Base-by-base conservation (phyloP, 495 filamentous ascomycete genomes). In the Aspergillus carlsbadensis region DNA sequence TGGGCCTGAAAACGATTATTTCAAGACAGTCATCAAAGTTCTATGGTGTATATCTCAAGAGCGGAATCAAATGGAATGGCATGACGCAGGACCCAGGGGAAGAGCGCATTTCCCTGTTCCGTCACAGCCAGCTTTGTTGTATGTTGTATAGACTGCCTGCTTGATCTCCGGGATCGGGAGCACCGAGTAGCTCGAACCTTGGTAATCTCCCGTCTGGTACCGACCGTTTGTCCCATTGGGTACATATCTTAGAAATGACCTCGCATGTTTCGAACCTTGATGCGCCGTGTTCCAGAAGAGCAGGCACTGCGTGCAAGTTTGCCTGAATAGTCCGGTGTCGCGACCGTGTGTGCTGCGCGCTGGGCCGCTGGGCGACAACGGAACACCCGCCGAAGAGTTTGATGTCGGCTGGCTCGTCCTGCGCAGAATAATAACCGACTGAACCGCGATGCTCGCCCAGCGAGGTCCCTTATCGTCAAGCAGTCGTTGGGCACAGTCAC, bases 201-300 rank as follows among this genome's bases (percentile, higher is more conserved):
- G 64, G 64, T 20, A 64, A 52, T 22, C 50, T 60, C 44, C 64
- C 64, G 64, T 48, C 42, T 56, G 61, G 61, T 56, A 63, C 57
- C 56, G 58, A 20, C 52, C 43, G 41, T 34, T 57, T 34, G 49
- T 46, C 51, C 58, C 53, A 45, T 39, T 33, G 33, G 29, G 21
- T 48, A 47, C 35, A 39, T 35, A 36, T 44, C 49, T 34, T 54
- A 52, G 53, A 45, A 14, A 37, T 36, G 29, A 39, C 33, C 33
- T 39, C 47, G 17, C 6, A 26, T 20, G 15, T 33, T 33, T 33
- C 3, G 18, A 29, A 20, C 22, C 35, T n/a, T n/a, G n/a, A 41
- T 52, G 18, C 7, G 2, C 13, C 17, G 22, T 2, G 26, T 10
- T 22, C 49, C 22, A 29, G 24, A 42, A 31, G 17, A 24, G 29